Percentiles rank a stretch among this genome's conserved stretches.
Evolutionary conservation across 1,284 basidiomycete species (phyloP).

Genomic region (Melampsora americana): DNA sequence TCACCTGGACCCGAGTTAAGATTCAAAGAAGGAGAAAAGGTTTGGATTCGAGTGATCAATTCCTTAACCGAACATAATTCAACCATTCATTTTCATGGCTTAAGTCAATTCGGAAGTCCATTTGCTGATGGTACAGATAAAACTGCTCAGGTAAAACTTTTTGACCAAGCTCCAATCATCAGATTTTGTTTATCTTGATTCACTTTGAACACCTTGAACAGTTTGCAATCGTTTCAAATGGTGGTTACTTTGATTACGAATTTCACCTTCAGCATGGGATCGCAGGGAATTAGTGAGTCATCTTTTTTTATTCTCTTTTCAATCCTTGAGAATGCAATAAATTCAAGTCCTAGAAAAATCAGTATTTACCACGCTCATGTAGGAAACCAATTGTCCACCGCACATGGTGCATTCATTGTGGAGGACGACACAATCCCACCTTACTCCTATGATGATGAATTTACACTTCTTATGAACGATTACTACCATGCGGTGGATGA

Average conservation of each 20-base stretch:
- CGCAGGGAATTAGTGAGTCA: constrained; percentile 28
- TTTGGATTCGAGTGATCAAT: too few relatives aligned
- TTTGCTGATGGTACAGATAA: constrained; percentile 38
- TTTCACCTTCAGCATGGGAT: constrained; percentile 9
- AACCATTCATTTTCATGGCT: constrained; percentile 39
- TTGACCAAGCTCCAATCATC: too few relatives aligned
- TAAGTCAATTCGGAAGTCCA: constrained; percentile 33
- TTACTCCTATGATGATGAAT: constrained; percentile 47
- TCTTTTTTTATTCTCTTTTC: too few relatives aligned
- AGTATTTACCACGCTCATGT: constrained; percentile 50
- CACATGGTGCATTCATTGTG: too few relatives aligned
- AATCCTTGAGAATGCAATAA: neutral
- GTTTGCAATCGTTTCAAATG: constrained; percentile 13
- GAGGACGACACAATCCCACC: constrained; percentile 14
- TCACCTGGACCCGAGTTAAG: constrained; percentile 32
- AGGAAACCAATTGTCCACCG: constrained; percentile 49
- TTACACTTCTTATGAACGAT: constrained; percentile 47
- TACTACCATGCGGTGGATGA: constrained; percentile 45
- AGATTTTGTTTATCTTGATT: too few relatives aligned
- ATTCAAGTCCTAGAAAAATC: too few relatives aligned
- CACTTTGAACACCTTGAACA: too few relatives aligned
- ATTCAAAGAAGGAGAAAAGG: constrained; percentile 24
- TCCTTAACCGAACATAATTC: constrained; percentile 11
- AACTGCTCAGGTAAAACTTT: too few relatives aligned
- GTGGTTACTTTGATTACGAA: constrained; percentile 31